Base-by-base conservation (phyloP, 768 basidiomycete genomes). In the Lactarius pseudohatsudake region DNA sequence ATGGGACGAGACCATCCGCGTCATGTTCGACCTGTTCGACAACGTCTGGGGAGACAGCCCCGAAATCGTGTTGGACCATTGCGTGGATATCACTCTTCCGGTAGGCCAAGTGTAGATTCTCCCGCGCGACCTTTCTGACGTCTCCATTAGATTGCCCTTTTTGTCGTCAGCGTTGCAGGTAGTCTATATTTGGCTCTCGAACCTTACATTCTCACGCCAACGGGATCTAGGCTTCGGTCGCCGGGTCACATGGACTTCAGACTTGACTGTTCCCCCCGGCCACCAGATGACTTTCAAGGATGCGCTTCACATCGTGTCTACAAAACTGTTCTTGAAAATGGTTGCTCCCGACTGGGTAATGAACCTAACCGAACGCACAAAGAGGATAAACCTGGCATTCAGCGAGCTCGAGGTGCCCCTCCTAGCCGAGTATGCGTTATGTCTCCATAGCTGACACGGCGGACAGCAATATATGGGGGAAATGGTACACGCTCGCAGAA, bases 111-210 rank as follows among this genome's bases (percentile, higher is more conserved):
- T 30, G 0, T 3, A 20, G 20, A 15, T 28, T 30, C 28, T 9
- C 4, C n/a, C 16, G 18, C 32, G 41, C 32, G 34, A 57, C 54
- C 16, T n/a, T 47, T 16, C 36, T 6, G 40, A 45, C 16, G 22
- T 36, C 30, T 47, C 11, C 10, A 32, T 16, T 32, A 86, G 85
- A 80, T 86, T 53, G 82, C 85, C 0, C 79, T 86, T 4, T 82
- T 84, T 59, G 80, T 85, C 40, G 84, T 86, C 63, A 79, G 84
- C 32, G 79, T 79, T 2, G 85, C 86, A 67, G 85, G 67, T 69
- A 36, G 3, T 40, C n/a, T 45, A 32, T 34, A 26, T 40, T 38
- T 18, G 5, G n/a, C 18, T 36, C 40, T 36, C 8, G 5, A 16
- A 30, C 11, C 10, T 63, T 22, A 2, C 8, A 32, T 22, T 54